phyloP scores from a whole-genome alignment of 805 yeast species.

The Trichomonascus vanleenenianus region DNA sequence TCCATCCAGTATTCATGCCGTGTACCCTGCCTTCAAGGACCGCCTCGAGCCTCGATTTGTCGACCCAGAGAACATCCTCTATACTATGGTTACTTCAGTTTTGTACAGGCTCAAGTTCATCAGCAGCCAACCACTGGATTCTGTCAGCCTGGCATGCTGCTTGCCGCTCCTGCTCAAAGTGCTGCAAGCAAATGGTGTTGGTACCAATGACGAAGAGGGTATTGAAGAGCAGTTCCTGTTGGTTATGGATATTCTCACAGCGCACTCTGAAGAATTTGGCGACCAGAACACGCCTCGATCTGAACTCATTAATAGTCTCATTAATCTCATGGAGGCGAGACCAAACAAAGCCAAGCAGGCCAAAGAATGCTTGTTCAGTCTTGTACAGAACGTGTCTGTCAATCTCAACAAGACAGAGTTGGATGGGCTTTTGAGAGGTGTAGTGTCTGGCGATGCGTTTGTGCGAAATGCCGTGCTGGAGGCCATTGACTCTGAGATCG shows the following conservation, averaged over 20 bases:
- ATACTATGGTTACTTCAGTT: constrained; percentile 52
- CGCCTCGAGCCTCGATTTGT: constrained; percentile 39
- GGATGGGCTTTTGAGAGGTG: constrained; percentile 44
- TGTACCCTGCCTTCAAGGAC: constrained; percentile 31
- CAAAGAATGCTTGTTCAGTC: constrained; percentile 71
- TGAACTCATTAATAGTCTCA: constrained; percentile 50
- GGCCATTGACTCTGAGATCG: constrained; percentile 72
- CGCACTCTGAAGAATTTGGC: constrained; percentile 44
- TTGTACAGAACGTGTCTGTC: constrained; percentile 70
- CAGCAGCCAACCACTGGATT: constrained; percentile 67
- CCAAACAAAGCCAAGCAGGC: constrained; percentile 75
- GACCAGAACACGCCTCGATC: constrained; percentile 63
- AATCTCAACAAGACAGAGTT: constrained; percentile 53
- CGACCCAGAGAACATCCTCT: constrained; percentile 42
- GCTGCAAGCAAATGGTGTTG: constrained; percentile 44
- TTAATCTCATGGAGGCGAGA: constrained; percentile 53
- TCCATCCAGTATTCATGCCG: constrained; percentile 55
- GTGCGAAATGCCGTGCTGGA: constrained; percentile 78
- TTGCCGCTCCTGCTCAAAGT: constrained; percentile 68
- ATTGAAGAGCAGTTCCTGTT: constrained; percentile 80
- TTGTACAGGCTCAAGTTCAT: constrained; percentile 69
- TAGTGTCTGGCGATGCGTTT: constrained; percentile 55
- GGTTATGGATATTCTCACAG: constrained; percentile 59
- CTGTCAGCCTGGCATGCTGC: constrained; percentile 59
- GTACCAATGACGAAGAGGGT: constrained; percentile 51